Evolutionary conservation across 1,139 yeast genomes (phyloP).

Genomic region (Arxiozyma heterogenica): DNA sequence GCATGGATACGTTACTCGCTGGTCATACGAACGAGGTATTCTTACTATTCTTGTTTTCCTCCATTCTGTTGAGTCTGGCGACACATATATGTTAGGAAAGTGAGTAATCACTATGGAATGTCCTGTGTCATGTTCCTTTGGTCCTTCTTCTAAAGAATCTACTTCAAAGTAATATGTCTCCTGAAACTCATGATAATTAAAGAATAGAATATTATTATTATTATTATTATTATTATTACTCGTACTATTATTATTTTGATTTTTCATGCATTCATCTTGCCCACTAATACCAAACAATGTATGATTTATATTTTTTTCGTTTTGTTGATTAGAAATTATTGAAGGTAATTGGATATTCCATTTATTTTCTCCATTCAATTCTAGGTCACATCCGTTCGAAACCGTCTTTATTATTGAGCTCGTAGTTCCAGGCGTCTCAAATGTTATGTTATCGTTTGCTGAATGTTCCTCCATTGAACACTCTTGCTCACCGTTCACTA

Average conservation of each 20-base stretch:
- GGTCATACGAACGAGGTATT: constrained; percentile 45
- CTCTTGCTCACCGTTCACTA: not conserved
- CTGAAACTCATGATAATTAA: constrained; percentile 59
- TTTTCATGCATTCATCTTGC: constrained; percentile 1
- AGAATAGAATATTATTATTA: constrained; percentile 25
- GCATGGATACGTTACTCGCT: constrained; percentile 39
- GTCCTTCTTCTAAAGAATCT: constrained; percentile 6
- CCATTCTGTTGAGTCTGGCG: constrained; percentile 29
- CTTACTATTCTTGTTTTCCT: constrained; percentile 48
- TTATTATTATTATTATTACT: too few species aligned
- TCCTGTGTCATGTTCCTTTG: constrained; percentile 23
- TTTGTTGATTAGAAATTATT: not conserved
- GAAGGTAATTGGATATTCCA: not conserved
- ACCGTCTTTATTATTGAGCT: not conserved
- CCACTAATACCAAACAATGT: not conserved
- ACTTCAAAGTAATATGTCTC: constrained; percentile 32
- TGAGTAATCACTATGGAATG: constrained; percentile 46
- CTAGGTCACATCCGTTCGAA: not conserved
- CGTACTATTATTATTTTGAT: too few species aligned
- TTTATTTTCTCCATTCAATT: not conserved
- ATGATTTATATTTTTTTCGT: not conserved
- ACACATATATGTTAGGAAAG: constrained; percentile 49
- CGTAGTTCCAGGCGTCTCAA: not conserved
- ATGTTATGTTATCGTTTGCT: not conserved
- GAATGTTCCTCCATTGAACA: not conserved